Conservation (phyloP, 345 rosid genomes). For the Rhizophora apiculata region DNA sequence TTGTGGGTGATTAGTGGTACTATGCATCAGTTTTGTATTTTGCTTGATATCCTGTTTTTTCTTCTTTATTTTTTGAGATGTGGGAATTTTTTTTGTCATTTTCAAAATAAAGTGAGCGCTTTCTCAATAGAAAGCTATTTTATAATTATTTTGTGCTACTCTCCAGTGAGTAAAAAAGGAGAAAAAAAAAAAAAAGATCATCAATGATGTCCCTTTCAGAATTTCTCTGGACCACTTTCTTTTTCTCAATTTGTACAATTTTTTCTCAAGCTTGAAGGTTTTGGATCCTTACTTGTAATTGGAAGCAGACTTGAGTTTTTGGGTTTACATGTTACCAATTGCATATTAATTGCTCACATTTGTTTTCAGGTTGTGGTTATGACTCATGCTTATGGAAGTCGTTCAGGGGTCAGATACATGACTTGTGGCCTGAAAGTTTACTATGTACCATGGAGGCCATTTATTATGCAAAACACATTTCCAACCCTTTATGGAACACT, state of each 20-base stretch:
- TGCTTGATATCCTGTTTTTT: neutral
- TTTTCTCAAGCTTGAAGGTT: no score
- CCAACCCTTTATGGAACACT: constrained; percentile 80
- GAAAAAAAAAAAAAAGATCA: neutral
- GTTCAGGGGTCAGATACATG: constrained; percentile 84
- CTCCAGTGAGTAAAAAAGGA: neutral
- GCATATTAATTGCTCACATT: constrained; percentile 1
- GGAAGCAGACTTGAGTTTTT: neutral
- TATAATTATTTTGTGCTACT: neutral
- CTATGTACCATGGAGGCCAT: constrained; percentile 86
- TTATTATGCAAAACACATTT: constrained; percentile 76
- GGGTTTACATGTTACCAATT: constrained; percentile 4
- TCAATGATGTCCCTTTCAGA: neutral
- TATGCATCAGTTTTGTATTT: neutral
- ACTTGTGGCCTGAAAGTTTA: constrained; percentile 89
- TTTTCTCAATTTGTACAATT: no score
- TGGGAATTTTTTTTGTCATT: no score
- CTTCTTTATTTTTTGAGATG: no score
- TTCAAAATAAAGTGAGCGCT: neutral
- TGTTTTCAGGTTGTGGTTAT: constrained; percentile 75
- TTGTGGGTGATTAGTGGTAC: neutral
- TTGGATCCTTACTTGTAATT: neutral
- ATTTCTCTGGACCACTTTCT: neutral
- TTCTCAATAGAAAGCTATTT: neutral
- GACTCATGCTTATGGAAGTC: constrained; percentile 96